These are phyloP conservation scores for Dictyostelium citrinum DNA, from an alignment of 78 protist species.

Conservation along the genomic window DNA sequence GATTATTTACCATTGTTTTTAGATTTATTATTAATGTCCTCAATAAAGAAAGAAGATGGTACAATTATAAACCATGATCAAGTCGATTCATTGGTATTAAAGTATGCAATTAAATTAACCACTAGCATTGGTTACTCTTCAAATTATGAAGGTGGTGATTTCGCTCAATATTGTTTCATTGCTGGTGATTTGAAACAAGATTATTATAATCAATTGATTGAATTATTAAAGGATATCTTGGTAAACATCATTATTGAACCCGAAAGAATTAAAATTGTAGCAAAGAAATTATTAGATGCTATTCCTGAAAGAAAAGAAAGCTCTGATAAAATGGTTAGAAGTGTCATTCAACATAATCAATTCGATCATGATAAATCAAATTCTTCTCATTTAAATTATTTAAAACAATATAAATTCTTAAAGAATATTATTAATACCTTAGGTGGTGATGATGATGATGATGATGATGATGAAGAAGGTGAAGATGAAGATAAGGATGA, in stretches of 20 bases:
- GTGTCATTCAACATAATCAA: background rate
- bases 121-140: background rate
- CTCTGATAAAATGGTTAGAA: background rate
- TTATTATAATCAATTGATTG: background rate
- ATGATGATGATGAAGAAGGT: background rate
- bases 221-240: background rate
- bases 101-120: conserved; percentile 1
- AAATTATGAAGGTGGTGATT: background rate
- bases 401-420: background rate
- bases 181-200: background rate
- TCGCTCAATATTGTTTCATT: background rate
- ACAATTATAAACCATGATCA: conserved; percentile 13
- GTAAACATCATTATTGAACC: background rate
- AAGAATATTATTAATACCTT: background rate
- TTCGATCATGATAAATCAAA: conserved; percentile 10
- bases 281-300: background rate
- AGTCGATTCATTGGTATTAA: conserved; percentile 3
- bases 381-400: background rate
- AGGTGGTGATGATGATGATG: conserved; percentile 1
- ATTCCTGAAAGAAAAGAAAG: background rate
- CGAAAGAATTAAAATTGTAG: conserved; percentile 8
- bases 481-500: background rate
- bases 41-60: background rate
- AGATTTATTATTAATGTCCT: background rate
- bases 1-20: conserved; percentile 21